A percentile compares a stretch with the other conserved stretches of the same genome.
Conservation (phyloP, 495 filamentous ascomycete species). For the Lasiosphaeria miniovina region DNA sequence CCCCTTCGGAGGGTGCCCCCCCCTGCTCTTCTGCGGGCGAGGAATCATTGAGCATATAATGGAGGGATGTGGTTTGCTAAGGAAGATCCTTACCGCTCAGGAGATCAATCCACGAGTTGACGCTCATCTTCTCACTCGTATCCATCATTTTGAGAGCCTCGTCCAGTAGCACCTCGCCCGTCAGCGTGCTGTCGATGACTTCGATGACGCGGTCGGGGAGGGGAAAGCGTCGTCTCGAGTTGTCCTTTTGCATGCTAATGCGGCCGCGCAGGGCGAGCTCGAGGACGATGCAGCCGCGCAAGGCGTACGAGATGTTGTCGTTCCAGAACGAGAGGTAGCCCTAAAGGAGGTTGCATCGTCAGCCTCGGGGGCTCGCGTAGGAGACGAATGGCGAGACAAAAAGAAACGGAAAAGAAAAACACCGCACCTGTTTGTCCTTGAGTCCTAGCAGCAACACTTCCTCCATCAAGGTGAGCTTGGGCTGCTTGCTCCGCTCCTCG, state of each 20-base stretch:
- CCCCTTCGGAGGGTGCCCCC: too few species aligned
- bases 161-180: constrained; percentile 94
- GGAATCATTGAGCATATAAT: too few species aligned
- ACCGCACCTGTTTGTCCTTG: constrained; percentile 86
- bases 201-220: constrained; percentile 91
- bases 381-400: not conserved
- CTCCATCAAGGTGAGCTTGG: constrained; percentile 97
- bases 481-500: constrained; percentile 93
- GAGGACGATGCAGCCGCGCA: constrained; percentile 96
- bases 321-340: constrained; percentile 99
- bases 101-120: constrained; percentile 95
- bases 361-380: not conserved
- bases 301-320: constrained; percentile 97
- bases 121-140: constrained; percentile 98
- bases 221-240: constrained; percentile 85
- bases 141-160: constrained; percentile 99
- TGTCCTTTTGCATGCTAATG: constrained; percentile 97
- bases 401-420: not conserved
- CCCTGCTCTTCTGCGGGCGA: too few species aligned
- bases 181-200: constrained; percentile 94
- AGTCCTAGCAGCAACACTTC: constrained; percentile 90
- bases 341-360: constrained; percentile 39
- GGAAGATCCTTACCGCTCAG: constrained; percentile 74
- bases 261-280: constrained; percentile 94
- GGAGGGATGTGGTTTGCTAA: not conserved